These are phyloP conservation scores for Alloascoidea hylecoeti DNA, from an alignment of 805 yeast genomes.

Conservation along the genomic window DNA sequence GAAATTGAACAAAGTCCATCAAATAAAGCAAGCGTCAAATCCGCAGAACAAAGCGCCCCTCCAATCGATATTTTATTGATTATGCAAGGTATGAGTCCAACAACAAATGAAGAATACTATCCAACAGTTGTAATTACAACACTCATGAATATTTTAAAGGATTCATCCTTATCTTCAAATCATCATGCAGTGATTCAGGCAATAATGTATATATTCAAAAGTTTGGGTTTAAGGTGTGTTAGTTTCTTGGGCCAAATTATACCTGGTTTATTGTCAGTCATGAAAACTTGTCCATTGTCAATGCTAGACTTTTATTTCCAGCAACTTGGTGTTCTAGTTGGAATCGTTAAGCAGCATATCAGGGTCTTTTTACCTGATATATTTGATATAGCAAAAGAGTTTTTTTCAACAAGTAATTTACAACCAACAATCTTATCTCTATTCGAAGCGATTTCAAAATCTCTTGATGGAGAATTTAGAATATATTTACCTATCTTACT, in stretches of 20 bases:
- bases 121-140: conserved; percentile 91
- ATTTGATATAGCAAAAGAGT: conserved; percentile 62
- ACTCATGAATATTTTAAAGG: conserved; percentile 70
- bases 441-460: conserved; percentile 71
- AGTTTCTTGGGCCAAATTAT: conserved; percentile 79
- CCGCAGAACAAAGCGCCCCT: conserved; percentile 72
- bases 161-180: conserved; percentile 70
- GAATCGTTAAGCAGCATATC: conserved; percentile 81
- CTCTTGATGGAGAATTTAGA: conserved; percentile 88
- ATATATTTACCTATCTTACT: conserved; percentile 66
- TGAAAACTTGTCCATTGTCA: conserved; percentile 59
- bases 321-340: conserved; percentile 66
- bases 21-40: conserved; percentile 20
- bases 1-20: conserved; percentile 52
- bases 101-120: conserved; percentile 73
- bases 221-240: conserved; percentile 79
- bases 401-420: conserved; percentile 39
- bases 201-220: conserved; percentile 78
- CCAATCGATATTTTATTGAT: conserved; percentile 80
- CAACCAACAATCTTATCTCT: conserved; percentile 71
- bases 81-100: conserved; percentile 91
- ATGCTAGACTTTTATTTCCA: conserved; percentile 82
- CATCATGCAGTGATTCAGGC: conserved; percentile 93
- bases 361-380: conserved; percentile 70
- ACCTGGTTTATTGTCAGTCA: conserved; percentile 76